These are phyloP conservation scores for Nothomitra cinnamomea DNA, from an alignment of 2,329 filamentous ascomycete genomes.

Conservation along the genomic window DNA sequence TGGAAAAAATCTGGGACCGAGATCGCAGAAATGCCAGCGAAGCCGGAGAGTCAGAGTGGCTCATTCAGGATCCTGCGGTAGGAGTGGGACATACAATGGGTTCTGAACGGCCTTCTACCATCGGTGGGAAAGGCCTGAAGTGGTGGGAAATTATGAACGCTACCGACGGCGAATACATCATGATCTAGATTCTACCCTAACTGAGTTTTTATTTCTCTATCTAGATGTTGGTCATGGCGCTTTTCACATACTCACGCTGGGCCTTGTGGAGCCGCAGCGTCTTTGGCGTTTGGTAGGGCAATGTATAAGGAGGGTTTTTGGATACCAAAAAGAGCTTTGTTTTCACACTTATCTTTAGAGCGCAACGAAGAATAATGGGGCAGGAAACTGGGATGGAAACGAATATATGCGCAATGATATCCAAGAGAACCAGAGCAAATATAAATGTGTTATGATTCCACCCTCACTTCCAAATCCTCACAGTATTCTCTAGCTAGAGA, in stretches of 20 bases:
- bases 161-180: slow-evolving; percentile 33
- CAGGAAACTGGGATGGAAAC: too few species aligned
- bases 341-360: too few species aligned
- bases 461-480: too few species aligned
- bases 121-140: slow-evolving; percentile 25
- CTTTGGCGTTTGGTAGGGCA: too few species aligned
- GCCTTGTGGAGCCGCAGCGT: background rate
- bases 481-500: too few species aligned
- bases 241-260: background rate
- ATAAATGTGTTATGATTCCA: too few species aligned
- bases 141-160: slow-evolving; percentile 34
- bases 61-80: slow-evolving; percentile 1
- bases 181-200: slow-evolving; percentile 23
- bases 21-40: slow-evolving; percentile 18
- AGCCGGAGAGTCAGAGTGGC: background rate
- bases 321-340: too few species aligned
- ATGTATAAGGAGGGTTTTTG: too few species aligned
- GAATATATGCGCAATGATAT: too few species aligned
- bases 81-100: slow-evolving; percentile 4
- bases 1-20: slow-evolving; percentile 68
- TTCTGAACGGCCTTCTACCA: slow-evolving; percentile 10
- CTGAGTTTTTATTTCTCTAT: slow-evolving; percentile 1
- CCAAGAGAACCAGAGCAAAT: too few species aligned
- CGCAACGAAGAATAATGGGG: too few species aligned
- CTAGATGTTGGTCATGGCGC: background rate